Evolutionary conservation across 73 alveolate genomes (phyloP), one percentile per base, ranked within the genome.

Genomic region (Durusdinium trenchii): DNA sequence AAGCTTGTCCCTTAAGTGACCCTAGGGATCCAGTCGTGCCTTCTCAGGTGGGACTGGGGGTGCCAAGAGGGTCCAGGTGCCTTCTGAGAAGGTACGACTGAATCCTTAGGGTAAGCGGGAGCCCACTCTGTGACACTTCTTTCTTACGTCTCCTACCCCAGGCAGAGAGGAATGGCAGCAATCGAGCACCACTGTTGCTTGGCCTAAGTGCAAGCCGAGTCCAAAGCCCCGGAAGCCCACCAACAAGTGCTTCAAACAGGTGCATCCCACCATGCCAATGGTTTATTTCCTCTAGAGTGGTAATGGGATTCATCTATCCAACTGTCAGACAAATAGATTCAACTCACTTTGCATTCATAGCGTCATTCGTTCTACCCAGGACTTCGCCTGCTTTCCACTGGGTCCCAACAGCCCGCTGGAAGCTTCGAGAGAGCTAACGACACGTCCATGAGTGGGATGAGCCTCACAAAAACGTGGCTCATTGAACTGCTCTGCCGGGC

Each of bases 161-260:
- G 98, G 98, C 89, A 91, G 45, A 38, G 90, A 32, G 67, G 98
- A 67, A 54, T 91, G 98, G 89, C 98, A 91, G 89, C 98, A 69
- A 78, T 91, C 98, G 50, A 91, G 57, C 90, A 91, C 98, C 71
- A 91, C 98, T 7, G 98, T 91, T 20, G 89, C 98, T 28, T 91
- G 46, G 76, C 95, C 95, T 87, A 36, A 5, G 81, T 3, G 45
- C 64, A 79, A 43, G 42, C 16, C 4, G 18, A 43, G 43, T 26
- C 30, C 10, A 79, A 46, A n/a, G 50, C 14, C 46, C 32, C 30
- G 28, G 20, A 54, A 54, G 20, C 64, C 9, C 9, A 20, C 20
- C 64, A 54, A 54, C 9, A 54, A 20, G 64, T 12, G 20, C 20
- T 20, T 20, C 9, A 54, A 54, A 20, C 28, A 20, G 20, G 20